Base-by-base conservation (phyloP, 2,329 filamentous ascomycete species). In the Rhynchosporium agropyri region DNA sequence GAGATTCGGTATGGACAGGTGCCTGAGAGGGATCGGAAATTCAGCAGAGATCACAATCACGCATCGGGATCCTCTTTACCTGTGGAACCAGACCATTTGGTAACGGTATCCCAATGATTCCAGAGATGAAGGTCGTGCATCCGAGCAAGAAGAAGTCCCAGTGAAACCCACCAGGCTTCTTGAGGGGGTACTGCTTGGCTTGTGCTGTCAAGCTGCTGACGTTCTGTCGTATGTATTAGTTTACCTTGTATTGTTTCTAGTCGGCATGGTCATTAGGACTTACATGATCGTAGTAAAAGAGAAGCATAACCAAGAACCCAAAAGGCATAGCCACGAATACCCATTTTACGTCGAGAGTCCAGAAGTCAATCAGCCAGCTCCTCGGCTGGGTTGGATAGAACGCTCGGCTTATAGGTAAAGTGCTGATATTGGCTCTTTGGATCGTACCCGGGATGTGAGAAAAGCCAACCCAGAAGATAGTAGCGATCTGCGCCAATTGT, bases 21-120 rank as follows among this genome's bases (percentile, higher is more conserved):
- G 83, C 84, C 75, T 85, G 55, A 42, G 46, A 64, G n/a, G 13
- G 42, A 20, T 45, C 54, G 50, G 42, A 10, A 13, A 3, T n/a
- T 54, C 38, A 54, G 36, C 31, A 15, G n/a, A n/a, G 43, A 57
- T 13, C 9, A 36, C 20, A 2, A 59, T 20, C 33, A 6, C 10
- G 20, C 12, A 38, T 31, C 9, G 29, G 15, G 15, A n/a, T 9
- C 2, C 2, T 40, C 2, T 8, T 20, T 63, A 70, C 71, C 67
- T 74, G 82, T 0, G 83, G 83, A n/a, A 84, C 82, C 0, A 86
- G 76, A 4, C 83, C 83, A 62, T 86, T 86, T 2, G 83, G 83
- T 43, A 85, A 78, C 0, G 83, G 83, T 6, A 85, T 78, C 2
- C 82, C 82, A 42, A 57, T 43, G 26, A 86, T 77, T 0, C 81